These are phyloP conservation scores for Coniochaeta ligniaria DNA, from an alignment of 2,329 filamentous ascomycete species.

Conservation along the genomic window DNA sequence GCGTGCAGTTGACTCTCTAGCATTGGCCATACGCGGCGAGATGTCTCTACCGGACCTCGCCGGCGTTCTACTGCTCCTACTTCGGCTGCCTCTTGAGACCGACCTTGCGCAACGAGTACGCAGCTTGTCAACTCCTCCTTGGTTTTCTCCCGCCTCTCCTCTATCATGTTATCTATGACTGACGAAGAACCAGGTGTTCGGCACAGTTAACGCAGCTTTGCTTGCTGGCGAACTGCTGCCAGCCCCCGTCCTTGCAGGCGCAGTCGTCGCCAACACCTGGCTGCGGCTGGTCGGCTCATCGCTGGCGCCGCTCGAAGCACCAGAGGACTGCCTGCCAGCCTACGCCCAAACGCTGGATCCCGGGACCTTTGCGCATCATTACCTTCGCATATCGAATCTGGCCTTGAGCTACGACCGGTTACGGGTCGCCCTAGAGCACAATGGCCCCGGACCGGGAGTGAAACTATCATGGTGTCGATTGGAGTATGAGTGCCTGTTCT, in stretches of 20 bases:
- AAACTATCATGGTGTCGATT: background rate
- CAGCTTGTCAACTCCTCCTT: too few relatives aligned
- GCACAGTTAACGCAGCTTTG: background rate
- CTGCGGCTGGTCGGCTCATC: background rate
- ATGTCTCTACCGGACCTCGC: background rate
- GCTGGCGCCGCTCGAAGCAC: background rate
- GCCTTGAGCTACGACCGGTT: background rate
- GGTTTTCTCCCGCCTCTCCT: background rate
- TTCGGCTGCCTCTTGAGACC: background rate
- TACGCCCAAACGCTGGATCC: background rate
- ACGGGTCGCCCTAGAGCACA: background rate
- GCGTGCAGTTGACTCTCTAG: background rate
- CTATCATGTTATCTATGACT: background rate
- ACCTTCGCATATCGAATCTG: background rate
- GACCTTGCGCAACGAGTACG: background rate
- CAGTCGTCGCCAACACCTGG: background rate
- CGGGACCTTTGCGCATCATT: background rate
- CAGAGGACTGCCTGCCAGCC: background rate
- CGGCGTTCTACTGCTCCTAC: background rate
- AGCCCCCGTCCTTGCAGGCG: background rate
- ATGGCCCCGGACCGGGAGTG: background rate
- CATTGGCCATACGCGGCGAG: background rate
- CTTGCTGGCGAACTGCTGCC: background rate
- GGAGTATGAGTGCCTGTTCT: background rate
- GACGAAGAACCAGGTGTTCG: background rate